Conservation (phyloP, 257 asterid species). For the Petunia secreta region DNA sequence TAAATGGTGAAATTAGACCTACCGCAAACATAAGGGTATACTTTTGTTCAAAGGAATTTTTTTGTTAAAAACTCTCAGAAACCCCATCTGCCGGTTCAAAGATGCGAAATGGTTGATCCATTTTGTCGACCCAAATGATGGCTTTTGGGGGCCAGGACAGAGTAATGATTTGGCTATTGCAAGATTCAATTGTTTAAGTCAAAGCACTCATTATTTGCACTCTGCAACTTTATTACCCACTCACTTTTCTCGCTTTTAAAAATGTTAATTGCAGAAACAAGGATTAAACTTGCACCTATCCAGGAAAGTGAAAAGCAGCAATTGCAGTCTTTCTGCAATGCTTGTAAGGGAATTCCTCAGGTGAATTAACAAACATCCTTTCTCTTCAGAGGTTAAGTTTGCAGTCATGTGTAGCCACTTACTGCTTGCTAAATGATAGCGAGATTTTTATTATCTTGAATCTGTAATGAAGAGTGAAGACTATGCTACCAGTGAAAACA, state of each 20-base stretch:
- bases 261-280: constrained; percentile 53
- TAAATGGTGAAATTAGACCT: background rate
- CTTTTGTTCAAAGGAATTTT: background rate
- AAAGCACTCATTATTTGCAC: background rate
- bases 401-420: constrained; percentile 2
- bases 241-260: constrained; percentile 9
- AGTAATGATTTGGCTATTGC: background rate
- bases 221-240: background rate
- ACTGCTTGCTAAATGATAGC: background rate
- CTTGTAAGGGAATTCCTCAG: constrained; percentile 99
- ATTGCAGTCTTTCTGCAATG: constrained; percentile 80
- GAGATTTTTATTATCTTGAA: background rate
- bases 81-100: background rate
- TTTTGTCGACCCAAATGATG: background rate
- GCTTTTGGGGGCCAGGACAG: background rate
- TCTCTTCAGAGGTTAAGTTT: constrained; percentile 13
- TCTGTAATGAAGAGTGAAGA: background rate
- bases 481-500: background rate
- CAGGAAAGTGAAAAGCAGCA: constrained; percentile 63
- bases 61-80: constrained; percentile 3
- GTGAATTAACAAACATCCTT: constrained; percentile 40
- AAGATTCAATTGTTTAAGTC: background rate
- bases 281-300: constrained; percentile 67
- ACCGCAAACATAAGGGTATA: background rate
- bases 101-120: background rate